Evolutionary conservation across 2,329 filamentous ascomycete species (phyloP).

Genomic region (Metarhizium album): DNA sequence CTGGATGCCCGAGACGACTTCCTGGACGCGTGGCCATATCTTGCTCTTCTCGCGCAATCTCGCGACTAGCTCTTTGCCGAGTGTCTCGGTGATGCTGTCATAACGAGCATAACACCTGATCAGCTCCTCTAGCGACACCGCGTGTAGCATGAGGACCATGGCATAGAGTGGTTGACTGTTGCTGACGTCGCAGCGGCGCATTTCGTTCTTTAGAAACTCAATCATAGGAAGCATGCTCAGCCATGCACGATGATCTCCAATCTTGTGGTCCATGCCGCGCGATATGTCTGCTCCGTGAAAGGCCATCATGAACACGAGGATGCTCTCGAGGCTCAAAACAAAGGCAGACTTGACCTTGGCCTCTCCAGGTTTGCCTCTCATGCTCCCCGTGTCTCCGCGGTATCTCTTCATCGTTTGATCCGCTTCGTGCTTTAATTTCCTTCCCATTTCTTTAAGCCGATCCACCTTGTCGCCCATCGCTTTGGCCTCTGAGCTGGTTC

Average conservation of each 20-base stretch:
- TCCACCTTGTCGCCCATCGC: conserved; percentile 25
- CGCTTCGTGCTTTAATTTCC: conserved; percentile 42
- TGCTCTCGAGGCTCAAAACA: conserved; percentile 36
- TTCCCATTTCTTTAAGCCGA: conserved; percentile 31
- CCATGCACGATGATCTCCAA: conserved; percentile 31
- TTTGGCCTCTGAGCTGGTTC: conserved; percentile 12
- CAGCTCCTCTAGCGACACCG: conserved; percentile 34
- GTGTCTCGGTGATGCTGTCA: conserved; percentile 9
- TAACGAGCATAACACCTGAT: conserved; percentile 23
- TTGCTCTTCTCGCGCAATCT: conserved; percentile 14
- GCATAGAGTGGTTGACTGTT: conserved; percentile 29
- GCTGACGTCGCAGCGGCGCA: conserved; percentile 22
- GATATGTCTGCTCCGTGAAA: conserved; percentile 39
- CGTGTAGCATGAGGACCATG: conserved; percentile 33
- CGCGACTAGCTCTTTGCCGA: conserved; percentile 5
- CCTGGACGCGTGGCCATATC: conserved; percentile 20
- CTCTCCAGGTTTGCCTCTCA: conserved; percentile 17
- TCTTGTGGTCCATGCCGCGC: conserved; percentile 32
- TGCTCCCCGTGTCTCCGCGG: conserved; percentile 13
- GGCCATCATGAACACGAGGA: conserved; percentile 41
- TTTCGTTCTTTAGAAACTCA: conserved; percentile 26
- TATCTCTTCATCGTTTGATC: conserved; percentile 30
- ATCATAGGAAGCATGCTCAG: conserved; percentile 34
- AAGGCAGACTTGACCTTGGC: conserved; percentile 29
- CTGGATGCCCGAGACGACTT: conserved; percentile 20